These are phyloP conservation scores for Fusarium sp. DNA, from an alignment of 2,329 filamentous ascomycete species.

Conservation along the genomic window DNA sequence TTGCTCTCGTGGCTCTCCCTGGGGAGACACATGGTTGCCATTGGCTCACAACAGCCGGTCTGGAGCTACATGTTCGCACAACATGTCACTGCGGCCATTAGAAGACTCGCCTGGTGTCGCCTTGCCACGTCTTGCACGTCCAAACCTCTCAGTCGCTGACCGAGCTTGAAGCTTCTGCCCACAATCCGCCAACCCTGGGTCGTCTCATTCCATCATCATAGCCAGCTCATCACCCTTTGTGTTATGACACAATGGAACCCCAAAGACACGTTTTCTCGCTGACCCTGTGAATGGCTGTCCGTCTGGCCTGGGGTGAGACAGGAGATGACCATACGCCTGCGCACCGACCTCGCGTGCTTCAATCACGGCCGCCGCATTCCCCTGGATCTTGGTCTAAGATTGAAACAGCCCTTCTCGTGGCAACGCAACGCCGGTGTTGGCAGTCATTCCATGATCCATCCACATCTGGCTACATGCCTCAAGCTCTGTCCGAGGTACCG, in stretches of 20 bases:
- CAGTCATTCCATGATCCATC: neutral
- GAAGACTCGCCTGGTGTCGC: conserved; percentile 20
- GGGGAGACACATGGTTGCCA: conserved; percentile 32
- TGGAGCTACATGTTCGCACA: conserved; percentile 32
- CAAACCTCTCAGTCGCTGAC: conserved; percentile 35
- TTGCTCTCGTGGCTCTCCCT: conserved; percentile 17
- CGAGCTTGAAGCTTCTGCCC: conserved; percentile 27
- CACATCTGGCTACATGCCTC: neutral
- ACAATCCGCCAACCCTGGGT: conserved; percentile 9
- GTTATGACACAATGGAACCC: conserved; percentile 39
- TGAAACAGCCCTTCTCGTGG: neutral
- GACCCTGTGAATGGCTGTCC: conserved; percentile 39
- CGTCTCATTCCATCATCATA: conserved; percentile 40
- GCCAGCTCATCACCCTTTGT: conserved; percentile 43
- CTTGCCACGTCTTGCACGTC: conserved; percentile 44
- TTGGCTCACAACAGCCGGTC: conserved; percentile 34
- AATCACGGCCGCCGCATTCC: no score
- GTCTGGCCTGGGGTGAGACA: conserved; percentile 6
- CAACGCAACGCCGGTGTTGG: conserved; percentile 7
- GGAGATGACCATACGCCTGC: conserved; percentile 7
- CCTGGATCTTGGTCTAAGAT: conserved; percentile 3
- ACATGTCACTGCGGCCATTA: conserved; percentile 36
- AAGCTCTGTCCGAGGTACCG: conserved; percentile 4
- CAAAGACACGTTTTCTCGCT: conserved; percentile 39
- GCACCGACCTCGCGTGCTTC: conserved; percentile 1